Percentiles rank a stretch among this genome's conserved stretches.
phyloP scores from a whole-genome alignment of 2,329 filamentous ascomycete species.

The Grosmannia clavigera region DNA sequence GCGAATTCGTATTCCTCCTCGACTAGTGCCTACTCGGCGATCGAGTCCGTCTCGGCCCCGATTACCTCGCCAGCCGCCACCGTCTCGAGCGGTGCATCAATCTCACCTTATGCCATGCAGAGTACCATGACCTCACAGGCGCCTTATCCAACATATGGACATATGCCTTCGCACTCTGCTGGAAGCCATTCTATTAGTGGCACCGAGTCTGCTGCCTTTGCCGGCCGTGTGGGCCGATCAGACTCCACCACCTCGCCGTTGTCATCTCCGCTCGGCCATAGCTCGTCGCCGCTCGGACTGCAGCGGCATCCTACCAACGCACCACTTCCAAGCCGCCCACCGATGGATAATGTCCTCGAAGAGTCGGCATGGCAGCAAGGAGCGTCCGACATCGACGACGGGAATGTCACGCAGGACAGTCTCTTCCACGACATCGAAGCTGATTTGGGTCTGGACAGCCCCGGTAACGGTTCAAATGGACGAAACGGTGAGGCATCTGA shows the following conservation, averaged over 20 bases:
- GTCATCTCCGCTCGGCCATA: constrained; percentile 29
- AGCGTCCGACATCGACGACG: constrained; percentile 18
- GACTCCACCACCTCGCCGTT: constrained; percentile 37
- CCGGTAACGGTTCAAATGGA: constrained; percentile 33
- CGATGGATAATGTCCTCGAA: constrained; percentile 29
- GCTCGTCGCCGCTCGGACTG: constrained; percentile 32
- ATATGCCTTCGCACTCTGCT: neutral
- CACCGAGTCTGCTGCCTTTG: constrained; percentile 32
- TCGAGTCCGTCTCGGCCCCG: constrained; percentile 26
- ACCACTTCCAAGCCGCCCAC: constrained; percentile 41
- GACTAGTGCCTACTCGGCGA: constrained; percentile 11
- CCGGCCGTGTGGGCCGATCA: constrained; percentile 32
- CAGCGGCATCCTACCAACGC: constrained; percentile 48
- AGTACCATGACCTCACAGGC: constrained; percentile 24
- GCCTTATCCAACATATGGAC: constrained; percentile 34
- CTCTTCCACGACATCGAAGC: constrained; percentile 48
- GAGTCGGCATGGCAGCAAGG: constrained; percentile 27
- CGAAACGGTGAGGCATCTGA: neutral
- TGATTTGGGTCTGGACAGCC: constrained; percentile 35
- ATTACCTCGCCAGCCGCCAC: neutral
- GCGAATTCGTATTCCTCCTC: constrained; percentile 5
- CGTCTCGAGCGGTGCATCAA: constrained; percentile 4
- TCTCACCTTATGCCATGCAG: constrained; percentile 13
- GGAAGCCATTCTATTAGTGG: constrained; percentile 18
- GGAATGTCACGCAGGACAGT: constrained; percentile 34